Evolutionary conservation across 139 green algal genomes (phyloP).

Genomic region (Chlamydomonas sp.): DNA sequence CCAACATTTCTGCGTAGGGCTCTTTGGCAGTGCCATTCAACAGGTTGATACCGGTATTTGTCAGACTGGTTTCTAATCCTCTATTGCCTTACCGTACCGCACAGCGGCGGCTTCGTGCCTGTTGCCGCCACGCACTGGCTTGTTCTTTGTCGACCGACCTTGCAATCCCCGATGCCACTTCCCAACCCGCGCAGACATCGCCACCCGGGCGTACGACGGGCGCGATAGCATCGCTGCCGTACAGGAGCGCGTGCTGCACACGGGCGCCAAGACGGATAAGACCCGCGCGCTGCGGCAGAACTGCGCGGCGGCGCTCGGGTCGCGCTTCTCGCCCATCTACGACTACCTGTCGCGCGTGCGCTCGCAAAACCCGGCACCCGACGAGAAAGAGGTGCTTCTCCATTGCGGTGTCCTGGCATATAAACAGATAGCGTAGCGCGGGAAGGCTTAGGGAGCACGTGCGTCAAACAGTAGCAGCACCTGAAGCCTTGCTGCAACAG

Average conservation of each 20-base stretch:
- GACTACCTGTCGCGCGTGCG: constrained; percentile 41
- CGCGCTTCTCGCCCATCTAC: constrained; percentile 37
- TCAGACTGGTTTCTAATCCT: too few species aligned
- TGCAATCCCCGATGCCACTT: neutral
- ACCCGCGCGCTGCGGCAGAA: neutral
- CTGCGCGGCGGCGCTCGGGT: constrained; percentile 29
- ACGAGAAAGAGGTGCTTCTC: constrained; percentile 19
- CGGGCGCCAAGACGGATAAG: constrained; percentile 32
- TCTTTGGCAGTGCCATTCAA: too few species aligned
- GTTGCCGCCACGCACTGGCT: neutral
- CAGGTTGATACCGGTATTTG: too few species aligned
- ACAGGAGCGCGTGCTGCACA: constrained; percentile 22
- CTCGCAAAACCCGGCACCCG: constrained; percentile 6
- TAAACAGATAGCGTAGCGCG: too few species aligned
- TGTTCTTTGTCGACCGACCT: neutral
- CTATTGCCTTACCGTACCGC: too few species aligned
- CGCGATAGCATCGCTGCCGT: constrained; percentile 32
- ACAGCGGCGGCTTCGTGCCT: neutral
- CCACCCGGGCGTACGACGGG: constrained; percentile 26
- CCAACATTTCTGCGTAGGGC: too few species aligned
- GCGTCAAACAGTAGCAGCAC: too few species aligned
- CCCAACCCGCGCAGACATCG: constrained; percentile 3
- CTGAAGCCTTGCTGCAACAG: too few species aligned
- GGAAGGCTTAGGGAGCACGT: too few species aligned
- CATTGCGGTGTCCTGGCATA: too few species aligned